Base-by-base conservation (phyloP, 2,329 filamentous ascomycete species). In the Decorospora gaudefroyi region DNA sequence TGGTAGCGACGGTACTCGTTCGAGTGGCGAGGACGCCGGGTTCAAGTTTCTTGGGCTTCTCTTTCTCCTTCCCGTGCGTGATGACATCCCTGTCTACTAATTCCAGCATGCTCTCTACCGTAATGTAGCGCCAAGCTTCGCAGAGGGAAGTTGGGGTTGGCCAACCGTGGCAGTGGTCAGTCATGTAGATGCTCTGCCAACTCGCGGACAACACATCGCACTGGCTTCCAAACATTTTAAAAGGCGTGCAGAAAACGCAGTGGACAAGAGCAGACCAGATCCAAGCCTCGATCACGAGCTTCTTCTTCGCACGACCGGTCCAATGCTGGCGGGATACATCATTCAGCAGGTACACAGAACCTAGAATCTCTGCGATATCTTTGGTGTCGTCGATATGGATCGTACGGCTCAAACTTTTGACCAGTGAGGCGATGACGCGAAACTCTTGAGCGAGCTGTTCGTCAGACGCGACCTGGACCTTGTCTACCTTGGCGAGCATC, bases 371-470 rank as follows among this genome's bases (percentile, higher is more conserved):
- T 2, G 22, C 5, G 17, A 53, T 7, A 29, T 53, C 12, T 2
- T 18, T 13, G 0, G 9, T 3, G 3, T 16, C 5, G 4, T 2
- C 9, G 2, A 51, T 4, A 2, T 33, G 28, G 7, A 53, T 29
- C 0, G 25, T 9, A 4, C 61, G 54, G 18, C 49, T 59, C 1
- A 62, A 11, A 0, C 32, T 21, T 23, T 58, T 64, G 48, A 64
- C 33, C 0, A 33, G 9, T 2, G 46, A 33, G 7, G 28, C 33
- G 1, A 62, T 26, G 6, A 13, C 11, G 4, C 51, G 46, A 19
- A 62, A 62, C 0, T 50, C 46, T 8, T 41, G 21, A 1, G 31
- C 27, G 10, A 64, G 44, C 9, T 54, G 25, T 0, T 55, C 54
- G 32, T 64, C 61, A 0, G 55, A 21, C 0, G 49, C 16, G 3